Evolutionary conservation across 1,139 yeast species (phyloP), one percentile per base, ranked within the genome.

Genomic region (Taiozyma sp.): DNA sequence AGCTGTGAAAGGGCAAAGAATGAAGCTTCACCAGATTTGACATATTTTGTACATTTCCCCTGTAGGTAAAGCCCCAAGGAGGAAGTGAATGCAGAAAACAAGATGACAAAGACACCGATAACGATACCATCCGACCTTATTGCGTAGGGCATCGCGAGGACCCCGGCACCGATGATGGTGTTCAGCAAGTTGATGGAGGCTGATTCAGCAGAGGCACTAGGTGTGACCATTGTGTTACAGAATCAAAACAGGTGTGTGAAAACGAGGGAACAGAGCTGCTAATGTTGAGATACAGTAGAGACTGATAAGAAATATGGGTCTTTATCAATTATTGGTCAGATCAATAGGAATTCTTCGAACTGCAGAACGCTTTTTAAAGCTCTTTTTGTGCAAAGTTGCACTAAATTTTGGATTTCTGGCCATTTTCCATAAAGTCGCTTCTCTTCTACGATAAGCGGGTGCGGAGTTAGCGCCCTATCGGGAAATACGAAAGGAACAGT

Each of bases 71-170:
- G 71, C 0, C 97, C 97, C 56, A 76, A 76, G 0, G 87, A 86
- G 4, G 93, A 83, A 1, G 95, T 77, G 8, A 76, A 29, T 0
- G 91, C 96, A 0, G 96, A 91, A 24, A 88, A 60, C 1, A 83
- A 43, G 10, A 91, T 78, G 53, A 89, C 81, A 13, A 79, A 51
- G 1, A 83, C 63, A 0, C 98, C 98, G 26, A 83, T 69, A 0
- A 84, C 52, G 2, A 89, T 68, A n/a, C 98, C 97, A 64, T 91
- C 93, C 2, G 96, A 81, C 49, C 83, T 76, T 63, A 88, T 84
- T 1, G 97, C 96, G 62, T 82, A 85, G 0, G 99, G 98, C 81
- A 93, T 85, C 14, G 98, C 96, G 51, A 93, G 78, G 59, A 93
- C 79, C 2, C 99, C 99, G 1, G 99, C 97, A 7, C 98, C 93